Evolutionary conservation across 768 basidiomycete species (phyloP), one percentile per base, ranked within the genome.

Genomic region (Collybia mongolica): DNA sequence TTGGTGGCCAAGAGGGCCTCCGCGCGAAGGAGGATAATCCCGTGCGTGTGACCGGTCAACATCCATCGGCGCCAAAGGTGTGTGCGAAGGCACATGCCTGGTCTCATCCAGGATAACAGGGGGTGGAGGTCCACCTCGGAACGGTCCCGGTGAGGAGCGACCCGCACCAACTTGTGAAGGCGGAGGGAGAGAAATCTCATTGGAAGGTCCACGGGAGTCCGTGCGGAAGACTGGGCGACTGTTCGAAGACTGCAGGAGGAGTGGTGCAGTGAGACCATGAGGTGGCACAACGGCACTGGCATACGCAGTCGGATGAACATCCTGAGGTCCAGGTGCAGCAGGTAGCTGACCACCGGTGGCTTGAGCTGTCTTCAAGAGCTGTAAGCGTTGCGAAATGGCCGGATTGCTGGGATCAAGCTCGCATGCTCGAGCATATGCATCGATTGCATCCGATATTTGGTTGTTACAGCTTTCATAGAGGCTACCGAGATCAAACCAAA

Each of bases 391-490:
- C 23, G 88, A 83, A 66, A 98, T 95, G 23, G 86, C 81, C 38
- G 74, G 70, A 62, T 98, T 98, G 50, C 67, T 70, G 0, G 95
- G 93, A 64, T 98, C 97, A 40, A 98, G 84, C 66, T 98, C 95
- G 51, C 86, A 86, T 0, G 96, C 97, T 29, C 96, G 83, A 9
- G 92, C 91, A 62, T 99, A 99, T 1, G 97, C 97, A 59, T 99
- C 96, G 64, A 98, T 98, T 24, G 97, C 97, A 66, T 99, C 97
- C 32, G 89, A 89, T 64, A 98, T 93, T 69, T 99, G 97, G 63
- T 98, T 98, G 73, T 98, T 98, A 77, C 96, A 99, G 57, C 88
- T 90, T 70, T 99, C 97, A 65, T 99, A 99, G 0, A 99, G 77
- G 54, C 87, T 90, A 37, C 97, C 97, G 35, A 99, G 83, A 71